phyloP scores from a whole-genome alignment of 2,329 filamentous ascomycete genomes.

The Alternaria triticina region DNA sequence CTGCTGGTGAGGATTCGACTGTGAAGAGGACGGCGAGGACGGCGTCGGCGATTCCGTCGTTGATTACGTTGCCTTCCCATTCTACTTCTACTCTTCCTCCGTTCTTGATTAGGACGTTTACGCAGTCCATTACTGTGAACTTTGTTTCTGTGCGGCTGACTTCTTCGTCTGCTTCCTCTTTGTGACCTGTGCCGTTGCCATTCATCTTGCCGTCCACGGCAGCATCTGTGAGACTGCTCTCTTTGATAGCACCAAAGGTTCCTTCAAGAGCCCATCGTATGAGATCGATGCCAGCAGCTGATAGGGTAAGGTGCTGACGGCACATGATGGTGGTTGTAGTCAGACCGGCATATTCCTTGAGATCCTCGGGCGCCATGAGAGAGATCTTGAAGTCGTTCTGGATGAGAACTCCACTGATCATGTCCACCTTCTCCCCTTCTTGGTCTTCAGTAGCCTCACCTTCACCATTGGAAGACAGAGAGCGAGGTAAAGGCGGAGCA shows the following conservation, averaged over 20 bases:
- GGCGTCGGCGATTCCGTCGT: constrained; percentile 97
- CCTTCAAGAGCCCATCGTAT: constrained; percentile 94
- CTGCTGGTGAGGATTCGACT: constrained; percentile 91
- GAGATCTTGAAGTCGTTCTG: constrained; percentile 98
- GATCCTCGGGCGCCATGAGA: constrained; percentile 94
- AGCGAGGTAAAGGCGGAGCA: constrained; percentile 63
- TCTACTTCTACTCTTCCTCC: constrained; percentile 86
- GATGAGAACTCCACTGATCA: constrained; percentile 89
- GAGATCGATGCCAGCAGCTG: constrained; percentile 85
- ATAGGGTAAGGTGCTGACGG: constrained; percentile 87
- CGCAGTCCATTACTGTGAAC: constrained; percentile 85
- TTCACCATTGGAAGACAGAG: constrained; percentile 42
- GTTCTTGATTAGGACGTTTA: constrained; percentile 77
- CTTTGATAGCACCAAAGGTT: constrained; percentile 81
- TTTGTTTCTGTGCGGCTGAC: constrained; percentile 60
- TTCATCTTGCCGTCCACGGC: constrained; percentile 44
- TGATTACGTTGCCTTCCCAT: constrained; percentile 98
- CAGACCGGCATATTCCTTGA: constrained; percentile 94
- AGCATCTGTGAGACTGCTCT: constrained; percentile 38
- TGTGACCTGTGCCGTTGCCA: constrained; percentile 46
- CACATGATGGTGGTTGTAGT: constrained; percentile 94
- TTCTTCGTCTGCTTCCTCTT: constrained; percentile 70
- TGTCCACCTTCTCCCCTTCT: constrained; percentile 48
- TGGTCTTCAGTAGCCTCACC: constrained; percentile 25
- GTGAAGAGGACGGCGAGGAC: constrained; percentile 91